A percentile compares a stretch with the other conserved stretches of the same genome.
These are phyloP conservation scores for Ophiostoma angusticollis DNA, from an alignment of 2,329 filamentous ascomycete genomes.

Conservation along the genomic window DNA sequence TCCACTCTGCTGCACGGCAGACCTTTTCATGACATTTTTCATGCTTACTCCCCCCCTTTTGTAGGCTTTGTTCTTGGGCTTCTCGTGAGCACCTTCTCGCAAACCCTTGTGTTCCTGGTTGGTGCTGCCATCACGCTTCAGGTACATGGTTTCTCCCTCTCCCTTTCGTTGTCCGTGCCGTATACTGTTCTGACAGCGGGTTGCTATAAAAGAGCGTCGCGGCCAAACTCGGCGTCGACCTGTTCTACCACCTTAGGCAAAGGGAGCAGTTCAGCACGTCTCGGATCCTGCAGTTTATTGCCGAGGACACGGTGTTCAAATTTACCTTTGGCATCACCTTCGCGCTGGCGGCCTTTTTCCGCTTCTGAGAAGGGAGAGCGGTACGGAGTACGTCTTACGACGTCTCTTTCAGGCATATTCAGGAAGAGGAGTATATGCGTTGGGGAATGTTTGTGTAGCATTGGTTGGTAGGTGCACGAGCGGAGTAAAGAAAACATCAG, in stretches of 20 bases:
- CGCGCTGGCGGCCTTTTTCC: conserved; percentile 53
- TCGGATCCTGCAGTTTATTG: conserved; percentile 34
- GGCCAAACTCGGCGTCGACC: conserved; percentile 29
- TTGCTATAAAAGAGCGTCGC: conserved; percentile 20
- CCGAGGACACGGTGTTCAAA: conserved; percentile 51
- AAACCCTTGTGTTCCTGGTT: conserved; percentile 53
- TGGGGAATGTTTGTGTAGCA: no score
- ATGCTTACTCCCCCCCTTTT: not conserved
- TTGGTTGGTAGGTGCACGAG: no score
- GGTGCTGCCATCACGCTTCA: conserved; percentile 52
- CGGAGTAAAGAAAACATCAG: not conserved
- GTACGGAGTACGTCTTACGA: not conserved
- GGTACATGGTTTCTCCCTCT: conserved; percentile 27
- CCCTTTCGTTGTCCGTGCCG: not conserved
- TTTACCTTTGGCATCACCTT: conserved; percentile 61
- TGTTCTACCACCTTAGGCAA: conserved; percentile 25
- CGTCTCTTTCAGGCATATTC: not conserved
- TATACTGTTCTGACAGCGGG: not conserved
- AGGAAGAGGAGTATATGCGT: not conserved
- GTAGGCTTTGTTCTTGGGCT: conserved; percentile 51
- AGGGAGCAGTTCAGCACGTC: conserved; percentile 26
- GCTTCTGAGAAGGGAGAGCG: conserved; percentile 20
- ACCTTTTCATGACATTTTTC: not conserved
- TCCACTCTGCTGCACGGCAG: not conserved
- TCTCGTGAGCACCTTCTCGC: conserved; percentile 56